Conservation (phyloP, 352 stramenopile genomes). For the Globisporangium paroecandrum region DNA sequence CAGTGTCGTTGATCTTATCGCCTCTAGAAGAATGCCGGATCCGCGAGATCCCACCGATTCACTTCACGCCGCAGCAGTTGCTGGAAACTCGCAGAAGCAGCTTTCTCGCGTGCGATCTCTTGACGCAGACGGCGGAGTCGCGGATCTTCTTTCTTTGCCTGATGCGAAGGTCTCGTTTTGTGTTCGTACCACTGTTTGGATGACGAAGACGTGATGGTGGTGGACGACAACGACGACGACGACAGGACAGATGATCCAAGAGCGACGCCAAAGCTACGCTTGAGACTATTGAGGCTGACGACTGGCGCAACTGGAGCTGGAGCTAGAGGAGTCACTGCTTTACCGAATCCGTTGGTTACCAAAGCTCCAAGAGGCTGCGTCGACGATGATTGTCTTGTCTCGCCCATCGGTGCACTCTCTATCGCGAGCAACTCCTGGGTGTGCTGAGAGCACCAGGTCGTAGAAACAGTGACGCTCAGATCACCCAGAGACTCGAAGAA, state of each 20-base stretch:
- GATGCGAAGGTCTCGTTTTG: not conserved
- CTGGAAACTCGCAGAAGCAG: slow-evolving; percentile 45
- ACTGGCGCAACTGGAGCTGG: not conserved
- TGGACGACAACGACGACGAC: not conserved
- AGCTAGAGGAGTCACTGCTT: not conserved
- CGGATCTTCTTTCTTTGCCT: slow-evolving; percentile 7
- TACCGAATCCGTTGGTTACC: not conserved
- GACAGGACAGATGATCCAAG: not conserved
- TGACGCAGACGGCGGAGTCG: slow-evolving; percentile 38
- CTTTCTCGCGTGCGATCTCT: slow-evolving; percentile 52
- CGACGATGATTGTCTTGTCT: not conserved
- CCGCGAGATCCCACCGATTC: slow-evolving; percentile 27
- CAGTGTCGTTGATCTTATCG: not conserved
- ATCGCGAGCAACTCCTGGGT: slow-evolving; percentile 14
- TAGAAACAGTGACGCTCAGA: slow-evolving; percentile 41
- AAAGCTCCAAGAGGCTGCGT: not conserved
- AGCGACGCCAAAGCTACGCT: slow-evolving; percentile 32
- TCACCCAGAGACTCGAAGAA: slow-evolving; percentile 60
- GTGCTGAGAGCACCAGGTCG: slow-evolving; percentile 21
- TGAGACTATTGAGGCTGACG: slow-evolving; percentile 34
- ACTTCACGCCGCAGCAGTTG: slow-evolving; percentile 60
- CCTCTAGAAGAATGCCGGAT: not conserved
- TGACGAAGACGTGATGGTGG: not conserved
- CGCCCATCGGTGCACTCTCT: not conserved
- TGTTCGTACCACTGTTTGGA: not conserved